A percentile compares a stretch with the other conserved stretches of the same genome.
These are phyloP conservation scores for Suillus weaverae DNA, from an alignment of 768 basidiomycete genomes.

Conservation along the genomic window DNA sequence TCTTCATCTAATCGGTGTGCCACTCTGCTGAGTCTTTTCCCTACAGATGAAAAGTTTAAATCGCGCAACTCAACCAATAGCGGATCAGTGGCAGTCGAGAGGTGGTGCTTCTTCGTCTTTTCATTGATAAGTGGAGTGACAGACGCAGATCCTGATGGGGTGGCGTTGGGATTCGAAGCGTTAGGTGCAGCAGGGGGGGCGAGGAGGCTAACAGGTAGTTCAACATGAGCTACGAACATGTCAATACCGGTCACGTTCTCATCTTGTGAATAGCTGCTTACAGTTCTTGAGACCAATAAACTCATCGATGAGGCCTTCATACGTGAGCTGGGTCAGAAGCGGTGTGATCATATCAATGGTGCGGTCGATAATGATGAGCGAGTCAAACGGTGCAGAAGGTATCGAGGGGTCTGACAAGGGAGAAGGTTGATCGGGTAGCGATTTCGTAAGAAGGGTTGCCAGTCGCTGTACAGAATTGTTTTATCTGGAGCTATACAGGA, in stretches of 20 bases:
- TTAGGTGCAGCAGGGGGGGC: slow-evolving; percentile 52
- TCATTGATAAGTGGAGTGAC: slow-evolving; percentile 63
- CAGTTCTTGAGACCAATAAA: slow-evolving; percentile 87
- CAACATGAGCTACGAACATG: slow-evolving; percentile 61
- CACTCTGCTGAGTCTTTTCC: slow-evolving; percentile 73
- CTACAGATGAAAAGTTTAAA: slow-evolving; percentile 89
- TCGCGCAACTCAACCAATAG: slow-evolving; percentile 85
- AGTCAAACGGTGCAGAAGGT: slow-evolving; percentile 70
- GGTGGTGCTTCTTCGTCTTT: slow-evolving; percentile 86
- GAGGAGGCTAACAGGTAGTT: slow-evolving; percentile 72
- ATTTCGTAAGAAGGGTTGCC: slow-evolving; percentile 65
- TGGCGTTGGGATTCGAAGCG: slow-evolving; percentile 38
- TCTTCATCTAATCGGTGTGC: slow-evolving; percentile 89
- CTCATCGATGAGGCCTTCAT: slow-evolving; percentile 95
- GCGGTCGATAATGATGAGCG: slow-evolving; percentile 86
- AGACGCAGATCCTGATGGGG: slow-evolving; percentile 42
- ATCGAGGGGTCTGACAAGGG: slow-evolving; percentile 43
- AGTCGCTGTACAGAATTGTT: slow-evolving; percentile 57
- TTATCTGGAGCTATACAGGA: not conserved
- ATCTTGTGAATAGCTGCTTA: slow-evolving; percentile 38
- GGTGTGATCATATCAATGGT: slow-evolving; percentile 95
- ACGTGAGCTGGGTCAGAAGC: slow-evolving; percentile 92
- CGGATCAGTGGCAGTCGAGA: slow-evolving; percentile 76
- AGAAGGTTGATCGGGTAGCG: slow-evolving; percentile 44
- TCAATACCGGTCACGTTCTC: not conserved